phyloP scores from a whole-genome alignment of 179 eudicot genomes.

The Spinacia oleracea region DNA sequence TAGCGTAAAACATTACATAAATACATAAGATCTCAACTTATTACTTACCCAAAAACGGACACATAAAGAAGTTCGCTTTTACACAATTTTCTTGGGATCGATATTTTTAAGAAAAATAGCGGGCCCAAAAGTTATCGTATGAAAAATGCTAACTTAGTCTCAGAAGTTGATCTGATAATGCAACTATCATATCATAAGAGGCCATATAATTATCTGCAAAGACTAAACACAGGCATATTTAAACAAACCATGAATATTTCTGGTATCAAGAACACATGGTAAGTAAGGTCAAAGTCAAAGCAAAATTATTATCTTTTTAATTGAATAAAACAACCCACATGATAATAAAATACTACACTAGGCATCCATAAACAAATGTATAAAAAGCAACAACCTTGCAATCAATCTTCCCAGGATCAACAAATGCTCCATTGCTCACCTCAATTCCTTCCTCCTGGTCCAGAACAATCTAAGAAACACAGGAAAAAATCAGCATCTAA shows the following conservation, averaged over 20 bases:
- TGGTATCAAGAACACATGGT: conserved; percentile 10
- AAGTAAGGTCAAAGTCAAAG: conserved; percentile 29
- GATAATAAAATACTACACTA: conserved; percentile 10
- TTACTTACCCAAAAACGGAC: neutral
- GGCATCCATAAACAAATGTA: conserved; percentile 11
- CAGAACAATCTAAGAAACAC: conserved; percentile 26
- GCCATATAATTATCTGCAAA: neutral
- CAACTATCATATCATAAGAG: neutral
- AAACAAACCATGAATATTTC: conserved; percentile 14
- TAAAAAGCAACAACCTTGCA: conserved; percentile 43
- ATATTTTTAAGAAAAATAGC: neutral
- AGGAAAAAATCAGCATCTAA: conserved; percentile 20
- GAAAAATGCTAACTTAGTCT: neutral
- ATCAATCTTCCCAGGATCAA: conserved; percentile 37
- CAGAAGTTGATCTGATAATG: neutral
- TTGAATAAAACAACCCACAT: neutral
- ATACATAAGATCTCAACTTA: neutral
- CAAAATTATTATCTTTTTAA: conserved; percentile 13
- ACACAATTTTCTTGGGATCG: neutral
- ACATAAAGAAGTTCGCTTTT: neutral
- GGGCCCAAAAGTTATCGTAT: neutral
- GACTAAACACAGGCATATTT: conserved; percentile 6
- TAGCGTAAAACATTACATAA: neutral
- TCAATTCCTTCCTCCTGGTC: conserved; percentile 24
- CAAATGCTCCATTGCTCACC: conserved; percentile 25